A percentile compares a stretch with the other conserved stretches of the same genome.
Evolutionary conservation across 1,284 basidiomycete species (phyloP).

Genomic region (Schizopora paradoxa): DNA sequence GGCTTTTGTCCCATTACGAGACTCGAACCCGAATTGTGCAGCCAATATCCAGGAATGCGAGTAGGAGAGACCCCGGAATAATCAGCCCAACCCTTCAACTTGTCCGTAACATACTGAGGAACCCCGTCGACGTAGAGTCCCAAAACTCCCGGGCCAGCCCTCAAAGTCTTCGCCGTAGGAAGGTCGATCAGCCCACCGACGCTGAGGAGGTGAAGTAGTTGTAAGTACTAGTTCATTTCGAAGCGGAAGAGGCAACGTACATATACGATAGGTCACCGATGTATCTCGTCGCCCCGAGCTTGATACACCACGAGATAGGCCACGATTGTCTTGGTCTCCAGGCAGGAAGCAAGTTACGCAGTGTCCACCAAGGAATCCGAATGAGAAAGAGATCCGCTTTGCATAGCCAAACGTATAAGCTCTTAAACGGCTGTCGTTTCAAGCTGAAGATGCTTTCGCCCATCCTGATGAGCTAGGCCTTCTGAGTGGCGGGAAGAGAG

Average conservation of each 20-base stretch:
- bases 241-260: no score
- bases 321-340: conserved; percentile 9
- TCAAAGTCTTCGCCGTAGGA: conserved; percentile 7
- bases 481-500: no score
- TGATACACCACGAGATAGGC: conserved; percentile 1
- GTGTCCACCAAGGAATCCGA: conserved; percentile 7
- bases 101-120: conserved; percentile 48
- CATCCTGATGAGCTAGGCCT: no score
- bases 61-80: conserved; percentile 36
- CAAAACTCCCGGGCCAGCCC: conserved; percentile 21
- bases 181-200: not conserved
- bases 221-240: conserved; percentile 2
- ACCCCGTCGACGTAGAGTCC: conserved; percentile 40
- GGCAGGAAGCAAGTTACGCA: conserved; percentile 4
- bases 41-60: conserved; percentile 55
- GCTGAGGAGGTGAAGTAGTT: conserved; percentile 26
- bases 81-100: conserved; percentile 40
- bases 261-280: no score
- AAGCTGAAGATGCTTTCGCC: no score
- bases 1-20: conserved; percentile 34
- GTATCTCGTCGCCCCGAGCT: no score
- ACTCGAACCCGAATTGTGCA: conserved; percentile 35
- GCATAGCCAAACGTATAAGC: no score
- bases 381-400: no score
- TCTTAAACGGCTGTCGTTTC: no score